Evolutionary conservation across 2,329 filamentous ascomycete genomes (phyloP).

Genomic region (Xylaria polymorpha): DNA sequence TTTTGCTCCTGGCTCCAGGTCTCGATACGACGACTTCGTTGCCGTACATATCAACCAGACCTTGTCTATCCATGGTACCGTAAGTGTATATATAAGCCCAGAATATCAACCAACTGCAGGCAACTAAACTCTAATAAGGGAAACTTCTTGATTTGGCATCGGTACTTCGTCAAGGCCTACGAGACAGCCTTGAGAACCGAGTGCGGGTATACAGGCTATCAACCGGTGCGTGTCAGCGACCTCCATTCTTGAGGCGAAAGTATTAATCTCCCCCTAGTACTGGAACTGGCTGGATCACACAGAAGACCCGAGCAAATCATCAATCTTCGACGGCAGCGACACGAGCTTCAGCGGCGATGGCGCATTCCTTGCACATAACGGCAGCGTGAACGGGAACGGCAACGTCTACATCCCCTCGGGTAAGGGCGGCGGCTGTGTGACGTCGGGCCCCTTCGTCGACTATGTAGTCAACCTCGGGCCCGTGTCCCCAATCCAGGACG

Average conservation of each 20-base stretch:
- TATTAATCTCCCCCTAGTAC: constrained; percentile 49
- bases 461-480: constrained; percentile 50
- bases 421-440: constrained; percentile 66
- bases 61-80: constrained; percentile 48
- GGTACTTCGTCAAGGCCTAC: constrained; percentile 55
- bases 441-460: constrained; percentile 55
- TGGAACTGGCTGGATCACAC: constrained; percentile 64
- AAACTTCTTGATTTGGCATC: constrained; percentile 58
- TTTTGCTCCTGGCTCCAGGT: constrained; percentile 50
- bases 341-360: constrained; percentile 64
- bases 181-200: constrained; percentile 56
- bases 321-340: constrained; percentile 66
- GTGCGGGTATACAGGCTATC: constrained; percentile 56
- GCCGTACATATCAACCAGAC: constrained; percentile 54
- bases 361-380: constrained; percentile 41
- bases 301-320: constrained; percentile 58
- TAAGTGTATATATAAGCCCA: constrained; percentile 6
- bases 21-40: constrained; percentile 54
- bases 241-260: background rate
- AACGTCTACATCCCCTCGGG: constrained; percentile 55
- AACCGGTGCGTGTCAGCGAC: constrained; percentile 45
- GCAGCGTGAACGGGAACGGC: constrained; percentile 41
- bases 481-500: constrained; percentile 41
- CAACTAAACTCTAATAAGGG: constrained; percentile 38
- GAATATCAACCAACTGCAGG: background rate